Base-by-base conservation (phyloP, 257 asterid genomes). In the Plantago ovata region DNA sequence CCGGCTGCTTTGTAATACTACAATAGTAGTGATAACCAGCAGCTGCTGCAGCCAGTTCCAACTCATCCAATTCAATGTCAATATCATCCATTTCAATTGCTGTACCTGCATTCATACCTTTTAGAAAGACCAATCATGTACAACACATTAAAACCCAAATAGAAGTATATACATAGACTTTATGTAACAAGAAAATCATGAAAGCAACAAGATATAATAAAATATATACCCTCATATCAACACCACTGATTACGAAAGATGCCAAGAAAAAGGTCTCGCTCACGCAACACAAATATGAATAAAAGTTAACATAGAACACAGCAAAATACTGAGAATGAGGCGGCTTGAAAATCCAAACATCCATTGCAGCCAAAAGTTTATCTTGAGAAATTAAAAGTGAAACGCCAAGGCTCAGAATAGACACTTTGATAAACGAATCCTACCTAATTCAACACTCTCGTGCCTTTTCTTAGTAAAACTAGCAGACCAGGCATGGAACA, bases 41-140 rank as follows among this genome's bases (percentile, higher is more conserved):
- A 32, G 95, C 92, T 14, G 88, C 95, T 62, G 94, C 96, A 63
- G 79, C 89, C 77, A 91, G 71, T 59, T 83, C 95, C 90, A 87
- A 69, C 79, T 80, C 81, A 23, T 83, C 95, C 75, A 87, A 81
- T 74, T 87, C 93, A 14, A 79, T 59, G 78, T 85, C 95, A 18
- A 79, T 48, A 75, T 83, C 95, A 43, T 81, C 94, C 95, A 87
- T 84, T 57, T 67, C 22, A 45, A 57, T 67, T 67, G 62, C 57
- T 54, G 66, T 69, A 60, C 70, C 85, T 81, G 81, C 56, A 64
- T 41, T 65, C 45, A 64, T 42, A 58, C 64, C 69, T 68, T 56
- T 48, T 60, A 57, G 68, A 72, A 63, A 38, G 58, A 21, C 16
- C 15, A 28, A 47, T 43, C 39, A 38, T 44, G 40, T 62, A 40